A percentile compares a stretch with the other conserved stretches of the same genome.
These are phyloP conservation scores for Proliferodiscus dingleyae DNA, from an alignment of 2,329 filamentous ascomycete species.

Conservation along the genomic window DNA sequence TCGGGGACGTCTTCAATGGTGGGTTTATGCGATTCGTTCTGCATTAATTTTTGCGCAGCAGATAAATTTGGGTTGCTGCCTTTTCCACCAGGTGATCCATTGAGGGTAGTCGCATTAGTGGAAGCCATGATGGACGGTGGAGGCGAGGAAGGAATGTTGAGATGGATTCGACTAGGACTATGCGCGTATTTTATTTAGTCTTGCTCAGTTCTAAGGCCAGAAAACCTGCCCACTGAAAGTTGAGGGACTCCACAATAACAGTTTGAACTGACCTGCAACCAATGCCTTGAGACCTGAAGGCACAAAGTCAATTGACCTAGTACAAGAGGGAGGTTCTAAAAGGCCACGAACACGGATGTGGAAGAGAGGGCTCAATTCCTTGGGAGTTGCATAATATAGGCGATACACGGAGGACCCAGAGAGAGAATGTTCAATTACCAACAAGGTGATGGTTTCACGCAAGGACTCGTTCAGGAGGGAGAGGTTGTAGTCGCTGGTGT, in stretches of 20 bases:
- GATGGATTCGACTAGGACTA: background rate
- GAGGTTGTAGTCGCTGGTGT: background rate
- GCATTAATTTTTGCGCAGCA: slow-evolving; percentile 55
- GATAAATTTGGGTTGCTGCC: slow-evolving; percentile 19
- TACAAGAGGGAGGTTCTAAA: slow-evolving; percentile 8
- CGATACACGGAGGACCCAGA: slow-evolving; percentile 11
- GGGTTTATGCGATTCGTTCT: slow-evolving; percentile 50
- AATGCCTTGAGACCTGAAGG: background rate
- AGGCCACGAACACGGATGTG: slow-evolving; percentile 26
- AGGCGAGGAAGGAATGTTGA: slow-evolving; percentile 4
- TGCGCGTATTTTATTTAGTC: background rate
- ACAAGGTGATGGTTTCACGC: slow-evolving; percentile 14
- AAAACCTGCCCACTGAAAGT: too few species aligned
- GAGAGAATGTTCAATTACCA: slow-evolving; percentile 6
- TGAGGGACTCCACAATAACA: background rate
- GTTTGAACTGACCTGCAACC: background rate
- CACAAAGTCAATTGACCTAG: background rate
- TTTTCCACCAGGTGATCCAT: slow-evolving; percentile 18
- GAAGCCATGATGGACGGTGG: slow-evolving; percentile 25
- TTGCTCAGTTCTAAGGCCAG: too few species aligned
- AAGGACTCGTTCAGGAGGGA: slow-evolving; percentile 14
- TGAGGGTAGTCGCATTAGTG: slow-evolving; percentile 12
- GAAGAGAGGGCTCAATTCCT: slow-evolving; percentile 17
- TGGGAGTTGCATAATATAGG: slow-evolving; percentile 25
- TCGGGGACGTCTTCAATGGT: slow-evolving; percentile 79